A percentile compares a stretch with the other conserved stretches of the same genome.
These are phyloP conservation scores for Candida krabiensis DNA, from an alignment of 805 yeast species.

Conservation along the genomic window DNA sequence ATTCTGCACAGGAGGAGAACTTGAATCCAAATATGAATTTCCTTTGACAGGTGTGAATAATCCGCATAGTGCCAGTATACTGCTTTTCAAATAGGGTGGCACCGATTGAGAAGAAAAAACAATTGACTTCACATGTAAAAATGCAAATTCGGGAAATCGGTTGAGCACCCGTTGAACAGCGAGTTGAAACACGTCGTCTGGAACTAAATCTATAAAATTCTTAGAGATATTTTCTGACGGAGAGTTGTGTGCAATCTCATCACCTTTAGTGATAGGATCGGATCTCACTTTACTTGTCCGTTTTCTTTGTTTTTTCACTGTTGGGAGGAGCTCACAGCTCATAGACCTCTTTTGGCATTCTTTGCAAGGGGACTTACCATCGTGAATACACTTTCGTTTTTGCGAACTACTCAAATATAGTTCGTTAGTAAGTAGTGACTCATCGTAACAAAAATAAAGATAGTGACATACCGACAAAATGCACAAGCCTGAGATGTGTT, in stretches of 20 bases:
- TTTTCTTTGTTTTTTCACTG: conserved; percentile 3
- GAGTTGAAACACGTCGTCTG: not conserved
- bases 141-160: conserved; percentile 6
- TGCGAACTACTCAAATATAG: conserved; percentile 2
- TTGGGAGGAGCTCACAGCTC: conserved; percentile 3
- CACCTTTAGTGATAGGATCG: too few relatives aligned
- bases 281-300: not conserved
- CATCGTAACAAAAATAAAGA: not conserved
- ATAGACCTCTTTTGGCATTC: conserved; percentile 1
- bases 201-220: not conserved
- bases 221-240: not conserved
- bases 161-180: conserved; percentile 3
- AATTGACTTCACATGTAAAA: conserved; percentile 6
- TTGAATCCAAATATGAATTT: conserved; percentile 1
- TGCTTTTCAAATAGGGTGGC: conserved; percentile 3
- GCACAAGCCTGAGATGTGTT: conserved; percentile 7
- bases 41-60: conserved; percentile 2
- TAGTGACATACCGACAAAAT: conserved; percentile 5
- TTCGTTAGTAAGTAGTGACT: not conserved
- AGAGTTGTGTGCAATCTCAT: not conserved
- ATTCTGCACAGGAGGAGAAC: conserved; percentile 2
- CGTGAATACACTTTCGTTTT: conserved; percentile 7
- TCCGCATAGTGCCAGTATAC: conserved; percentile 8
- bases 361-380: conserved; percentile 7
- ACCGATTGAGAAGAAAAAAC: conserved; percentile 4